Conservation (phyloP, 2,329 filamentous ascomycete species). For the Pseudogymnoascus sp. region DNA sequence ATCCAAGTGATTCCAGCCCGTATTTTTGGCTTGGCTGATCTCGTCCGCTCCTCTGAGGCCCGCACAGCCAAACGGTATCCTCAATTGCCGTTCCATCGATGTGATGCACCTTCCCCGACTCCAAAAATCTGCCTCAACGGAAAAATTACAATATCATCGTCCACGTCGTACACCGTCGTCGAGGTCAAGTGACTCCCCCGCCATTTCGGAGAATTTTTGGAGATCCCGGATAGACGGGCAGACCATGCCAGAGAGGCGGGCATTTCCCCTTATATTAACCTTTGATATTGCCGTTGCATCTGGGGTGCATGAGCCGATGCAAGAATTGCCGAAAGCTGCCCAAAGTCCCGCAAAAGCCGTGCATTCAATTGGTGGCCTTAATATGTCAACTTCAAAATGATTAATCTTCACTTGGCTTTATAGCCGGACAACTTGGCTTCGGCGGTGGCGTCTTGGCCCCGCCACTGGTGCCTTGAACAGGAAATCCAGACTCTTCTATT, state of each 20-base stretch:
- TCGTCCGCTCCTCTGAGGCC: neutral
- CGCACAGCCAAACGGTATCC: too few species aligned
- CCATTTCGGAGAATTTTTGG: neutral
- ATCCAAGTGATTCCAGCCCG: neutral
- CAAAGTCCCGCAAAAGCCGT: too few species aligned
- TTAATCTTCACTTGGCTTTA: neutral
- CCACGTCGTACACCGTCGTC: neutral
- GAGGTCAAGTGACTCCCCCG: constrained; percentile 2
- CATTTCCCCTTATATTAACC: neutral
- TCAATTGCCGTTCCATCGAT: neutral
- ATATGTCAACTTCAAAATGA: neutral
- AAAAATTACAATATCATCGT: neutral
- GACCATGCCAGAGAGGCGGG: neutral
- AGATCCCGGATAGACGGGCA: neutral
- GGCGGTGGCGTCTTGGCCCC: neutral
- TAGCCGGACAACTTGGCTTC: neutral
- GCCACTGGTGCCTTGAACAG: neutral
- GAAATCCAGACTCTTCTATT: neutral
- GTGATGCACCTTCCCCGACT: neutral
- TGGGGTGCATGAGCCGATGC: neutral
- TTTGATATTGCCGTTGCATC: neutral
- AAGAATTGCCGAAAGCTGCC: neutral
- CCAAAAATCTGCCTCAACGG: neutral
- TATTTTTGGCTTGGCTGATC: neutral
- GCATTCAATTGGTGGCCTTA: neutral